phyloP scores from a whole-genome alignment of 2,329 filamentous ascomycete genomes.

The Uncinocarpus reesii region DNA sequence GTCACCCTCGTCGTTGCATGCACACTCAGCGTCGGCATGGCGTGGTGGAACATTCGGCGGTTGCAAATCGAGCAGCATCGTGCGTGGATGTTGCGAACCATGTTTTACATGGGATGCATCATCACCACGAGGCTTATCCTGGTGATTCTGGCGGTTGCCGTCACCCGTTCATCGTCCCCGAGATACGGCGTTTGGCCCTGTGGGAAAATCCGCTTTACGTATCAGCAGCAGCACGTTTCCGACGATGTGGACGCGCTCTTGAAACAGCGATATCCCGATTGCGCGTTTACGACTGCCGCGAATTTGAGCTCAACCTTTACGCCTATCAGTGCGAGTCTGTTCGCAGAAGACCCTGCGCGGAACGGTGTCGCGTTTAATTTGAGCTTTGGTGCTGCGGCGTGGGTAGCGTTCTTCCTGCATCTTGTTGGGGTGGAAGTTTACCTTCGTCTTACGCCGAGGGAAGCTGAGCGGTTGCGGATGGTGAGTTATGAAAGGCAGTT shows the following conservation, averaged over 20 bases:
- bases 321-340: background rate
- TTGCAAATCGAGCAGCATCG: slow-evolving; percentile 55
- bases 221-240: slow-evolving; percentile 17
- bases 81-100: slow-evolving; percentile 53
- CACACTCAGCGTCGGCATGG: slow-evolving; percentile 31
- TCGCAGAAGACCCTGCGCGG: background rate
- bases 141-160: slow-evolving; percentile 34
- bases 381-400: slow-evolving; percentile 9
- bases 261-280: slow-evolving; percentile 24
- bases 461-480: slow-evolving; percentile 45
- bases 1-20: slow-evolving; percentile 6
- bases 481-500: slow-evolving; percentile 49
- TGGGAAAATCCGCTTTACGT: slow-evolving; percentile 40
- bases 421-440: slow-evolving; percentile 41
- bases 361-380: slow-evolving; percentile 3
- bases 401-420: slow-evolving; percentile 1
- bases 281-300: slow-evolving; percentile 19
- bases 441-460: slow-evolving; percentile 44
- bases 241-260: background rate
- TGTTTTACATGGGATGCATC: slow-evolving; percentile 33
- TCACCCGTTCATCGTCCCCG: slow-evolving; percentile 24
- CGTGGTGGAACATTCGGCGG: slow-evolving; percentile 48
- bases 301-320: slow-evolving; percentile 20
- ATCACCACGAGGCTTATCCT: slow-evolving; percentile 29
- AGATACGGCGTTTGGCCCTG: slow-evolving; percentile 38